Base-by-base conservation (phyloP, 139 green algal genomes). In the Coelastrella sp. region DNA sequence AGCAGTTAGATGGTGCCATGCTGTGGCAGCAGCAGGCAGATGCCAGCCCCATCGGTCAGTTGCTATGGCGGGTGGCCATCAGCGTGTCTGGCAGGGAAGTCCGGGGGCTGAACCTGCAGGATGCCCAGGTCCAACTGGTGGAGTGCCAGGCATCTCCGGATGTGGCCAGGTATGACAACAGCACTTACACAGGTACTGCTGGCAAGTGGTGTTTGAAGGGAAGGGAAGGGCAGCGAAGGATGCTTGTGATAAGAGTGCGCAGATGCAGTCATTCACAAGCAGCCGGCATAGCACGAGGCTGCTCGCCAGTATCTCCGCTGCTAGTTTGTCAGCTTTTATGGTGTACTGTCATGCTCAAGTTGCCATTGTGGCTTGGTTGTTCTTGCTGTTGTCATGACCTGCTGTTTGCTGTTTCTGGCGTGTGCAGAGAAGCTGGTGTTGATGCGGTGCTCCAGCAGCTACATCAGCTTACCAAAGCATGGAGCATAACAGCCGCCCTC, bases 21-120 rank as follows among this genome's bases (percentile, higher is more conserved):
- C 20, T 80, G 49, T 81, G 84, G 84, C 84, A 88, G 84, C 84
- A 88, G 84, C 49, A 66, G 61, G 84, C 84, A 25, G 66, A 35
- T 35, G 25, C 35, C 19, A 88, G 84, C n/a, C 84, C 84, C 5
- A 11, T 81, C 8, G 84, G 66, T 27, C 66, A 88, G 66, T 68
- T 88, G 68, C 49, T 88, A 35, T 88, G 84, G 84, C 35, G 57
- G 19, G 68, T 88, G 22, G 84, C 84, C n/a, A 49, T 88, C 15
- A 20, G 66, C 70, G 56, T n/a, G 3, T 15, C 20, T 4, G 66
- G 14, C 6, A 76, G 24, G 22, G 24, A 63, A 19, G 7, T 83
- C 61, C 25, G 25, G 27, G 63, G 25, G 12, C 22, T 87, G 25
- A 27, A 22, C 25, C 66, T 74, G 8, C 20, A 81, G 27, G 84